These are phyloP conservation scores for Moniliella sp. DNA, from an alignment of 1,284 basidiomycete species.

Conservation along the genomic window DNA sequence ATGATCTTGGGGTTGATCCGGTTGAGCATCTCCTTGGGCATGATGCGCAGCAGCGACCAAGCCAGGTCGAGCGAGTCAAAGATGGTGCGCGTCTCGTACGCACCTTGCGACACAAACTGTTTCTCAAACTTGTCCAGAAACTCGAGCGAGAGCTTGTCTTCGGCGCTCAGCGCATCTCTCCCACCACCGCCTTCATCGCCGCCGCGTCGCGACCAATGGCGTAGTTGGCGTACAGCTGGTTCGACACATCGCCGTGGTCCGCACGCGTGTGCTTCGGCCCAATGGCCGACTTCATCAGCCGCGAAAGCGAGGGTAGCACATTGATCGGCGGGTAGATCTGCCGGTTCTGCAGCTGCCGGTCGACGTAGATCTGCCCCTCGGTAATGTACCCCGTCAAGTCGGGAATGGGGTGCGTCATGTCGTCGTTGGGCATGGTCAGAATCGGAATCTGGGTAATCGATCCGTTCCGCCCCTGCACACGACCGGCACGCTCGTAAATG, in stretches of 20 bases:
- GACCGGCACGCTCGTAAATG: slow-evolving; percentile 96
- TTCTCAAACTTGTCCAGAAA: slow-evolving; percentile 31
- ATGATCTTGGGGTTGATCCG: slow-evolving; percentile 38
- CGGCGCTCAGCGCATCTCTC: slow-evolving; percentile 78
- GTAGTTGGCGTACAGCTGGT: slow-evolving; percentile 32
- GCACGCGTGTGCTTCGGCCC: slow-evolving; percentile 89
- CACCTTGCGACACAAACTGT: slow-evolving; percentile 42
- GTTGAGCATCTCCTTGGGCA: slow-evolving; percentile 96
- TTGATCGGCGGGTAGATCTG: slow-evolving; percentile 99
- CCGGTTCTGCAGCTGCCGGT: slow-evolving; percentile 65
- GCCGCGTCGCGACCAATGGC: slow-evolving; percentile 75
- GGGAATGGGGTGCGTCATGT: slow-evolving; percentile 98
- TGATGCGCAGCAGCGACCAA: slow-evolving; percentile 86
- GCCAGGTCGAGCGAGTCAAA: slow-evolving; percentile 93
- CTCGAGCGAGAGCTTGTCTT: slow-evolving; percentile 42
- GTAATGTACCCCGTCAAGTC: slow-evolving; percentile 97
- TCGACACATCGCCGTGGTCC: slow-evolving; percentile 90
- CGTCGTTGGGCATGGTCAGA: slow-evolving; percentile 96
- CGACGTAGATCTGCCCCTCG: slow-evolving; percentile 93
- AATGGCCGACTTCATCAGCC: slow-evolving; percentile 98
- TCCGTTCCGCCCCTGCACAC: slow-evolving; percentile 88
- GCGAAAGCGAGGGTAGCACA: slow-evolving; percentile 88
- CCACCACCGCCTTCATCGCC: slow-evolving; percentile 97
- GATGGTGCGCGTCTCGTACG: slow-evolving; percentile 84
- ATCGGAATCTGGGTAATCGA: slow-evolving; percentile 99